phyloP scores from a whole-genome alignment of 331 rosid species.

The Pyrus hybrid region DNA sequence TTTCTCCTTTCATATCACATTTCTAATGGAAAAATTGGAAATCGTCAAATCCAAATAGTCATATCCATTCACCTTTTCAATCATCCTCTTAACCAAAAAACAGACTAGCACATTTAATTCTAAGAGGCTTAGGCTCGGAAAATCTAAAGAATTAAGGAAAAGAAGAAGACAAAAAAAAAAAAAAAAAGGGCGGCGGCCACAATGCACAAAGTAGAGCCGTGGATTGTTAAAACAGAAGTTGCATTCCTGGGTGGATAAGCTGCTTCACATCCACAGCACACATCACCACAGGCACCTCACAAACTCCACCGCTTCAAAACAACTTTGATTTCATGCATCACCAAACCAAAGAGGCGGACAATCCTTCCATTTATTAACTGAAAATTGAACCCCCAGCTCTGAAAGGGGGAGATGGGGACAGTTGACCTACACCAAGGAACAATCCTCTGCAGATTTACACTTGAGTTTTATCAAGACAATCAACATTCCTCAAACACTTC shows the following conservation, averaged over 20 bases:
- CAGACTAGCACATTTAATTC: too few relatives aligned
- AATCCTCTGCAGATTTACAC: slow-evolving; percentile 15
- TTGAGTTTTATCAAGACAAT: slow-evolving; percentile 9
- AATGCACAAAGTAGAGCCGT: too few relatives aligned
- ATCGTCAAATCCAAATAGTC: too few relatives aligned
- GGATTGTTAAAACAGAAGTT: background rate
- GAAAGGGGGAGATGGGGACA: background rate
- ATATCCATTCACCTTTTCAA: too few relatives aligned
- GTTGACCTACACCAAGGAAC: background rate
- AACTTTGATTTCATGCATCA: background rate
- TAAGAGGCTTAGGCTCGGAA: too few relatives aligned
- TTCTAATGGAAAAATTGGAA: too few relatives aligned
- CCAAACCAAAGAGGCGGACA: background rate
- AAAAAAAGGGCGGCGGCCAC: too few relatives aligned
- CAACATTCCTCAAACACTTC: slow-evolving; percentile 8
- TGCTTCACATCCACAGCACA: background rate
- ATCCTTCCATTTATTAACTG: background rate
- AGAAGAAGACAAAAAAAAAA: too few relatives aligned
- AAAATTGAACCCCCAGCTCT: background rate
- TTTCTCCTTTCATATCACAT: too few relatives aligned
- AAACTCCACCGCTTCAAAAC: background rate
- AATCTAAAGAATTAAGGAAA: too few relatives aligned
- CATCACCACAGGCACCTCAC: background rate
- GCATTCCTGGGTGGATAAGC: background rate
- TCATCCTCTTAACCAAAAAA: too few relatives aligned